A percentile compares a stretch with the other conserved stretches of the same genome.
phyloP scores from a whole-genome alignment of 2,329 filamentous ascomycete genomes.

The Fusarium sp. region DNA sequence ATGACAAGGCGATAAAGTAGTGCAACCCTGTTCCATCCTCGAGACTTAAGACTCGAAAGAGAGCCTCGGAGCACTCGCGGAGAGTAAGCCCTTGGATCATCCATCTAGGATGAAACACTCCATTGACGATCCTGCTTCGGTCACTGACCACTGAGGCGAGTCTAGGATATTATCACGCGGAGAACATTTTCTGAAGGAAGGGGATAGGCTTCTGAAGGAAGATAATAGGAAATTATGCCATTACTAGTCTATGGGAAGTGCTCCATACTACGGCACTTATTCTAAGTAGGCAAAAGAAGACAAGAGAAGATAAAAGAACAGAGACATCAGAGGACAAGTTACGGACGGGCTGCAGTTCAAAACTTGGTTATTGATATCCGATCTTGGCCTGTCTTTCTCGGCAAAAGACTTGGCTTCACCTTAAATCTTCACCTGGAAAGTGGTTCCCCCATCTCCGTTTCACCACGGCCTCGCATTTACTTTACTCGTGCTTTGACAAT shows the following conservation, averaged over 20 bases:
- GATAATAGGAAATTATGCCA: background rate
- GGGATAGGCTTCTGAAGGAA: background rate
- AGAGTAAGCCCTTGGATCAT: slow-evolving; percentile 12
- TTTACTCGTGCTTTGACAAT: slow-evolving; percentile 2
- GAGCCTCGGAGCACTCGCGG: background rate
- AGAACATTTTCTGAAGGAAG: slow-evolving; percentile 8
- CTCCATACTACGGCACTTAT: no score
- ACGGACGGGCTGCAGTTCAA: background rate
- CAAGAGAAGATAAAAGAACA: background rate
- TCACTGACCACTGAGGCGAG: slow-evolving; percentile 17
- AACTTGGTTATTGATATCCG: slow-evolving; percentile 17
- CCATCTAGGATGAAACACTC: slow-evolving; percentile 26
- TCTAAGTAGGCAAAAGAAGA: background rate
- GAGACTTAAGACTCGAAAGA: background rate
- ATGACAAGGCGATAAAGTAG: slow-evolving; percentile 1
- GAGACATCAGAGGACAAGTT: background rate
- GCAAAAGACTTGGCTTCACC: slow-evolving; percentile 14
- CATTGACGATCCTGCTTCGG: slow-evolving; percentile 5
- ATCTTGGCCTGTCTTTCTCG: slow-evolving; percentile 11
- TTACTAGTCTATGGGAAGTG: background rate
- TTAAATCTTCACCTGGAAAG: background rate
- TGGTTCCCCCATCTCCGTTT: background rate
- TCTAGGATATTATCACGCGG: slow-evolving; percentile 22
- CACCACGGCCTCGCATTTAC: background rate
- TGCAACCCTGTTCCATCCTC: background rate